Evolutionary conservation across 768 basidiomycete genomes (phyloP), one percentile per base, ranked within the genome.

Genomic region (Suillus placidus): DNA sequence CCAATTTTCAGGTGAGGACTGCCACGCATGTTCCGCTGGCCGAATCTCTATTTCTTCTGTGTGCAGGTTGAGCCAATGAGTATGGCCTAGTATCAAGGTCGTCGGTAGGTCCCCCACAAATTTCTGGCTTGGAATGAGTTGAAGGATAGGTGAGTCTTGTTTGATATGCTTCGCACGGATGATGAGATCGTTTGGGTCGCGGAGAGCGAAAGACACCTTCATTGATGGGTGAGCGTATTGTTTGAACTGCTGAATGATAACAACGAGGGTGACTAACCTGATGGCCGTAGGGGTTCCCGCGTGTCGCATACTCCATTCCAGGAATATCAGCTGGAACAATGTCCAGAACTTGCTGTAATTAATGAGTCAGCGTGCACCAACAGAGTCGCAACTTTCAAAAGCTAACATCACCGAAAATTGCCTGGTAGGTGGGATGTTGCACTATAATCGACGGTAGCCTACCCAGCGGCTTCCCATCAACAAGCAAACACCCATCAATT

Each of bases 11-110:
- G 64, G 10, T 0, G 74, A 76, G 8, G 49, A 14, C 43, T 68
- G 32, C 78, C 79, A 79, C 4, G 69, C 47, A 42, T 26, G 60
- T 5, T 72, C 64, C 1, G 68, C 67, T n/a, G 75, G 75, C 1
- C 77, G 74, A 10, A 79, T 69, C 45, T 78, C 78, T 18, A 79
- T 63, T 40, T 57, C 14, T 6, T 63, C 56, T 0, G 67, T 69
- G 12, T 65, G 52, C 5, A 76, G 60, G 26, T 79, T 68, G 34
- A 79, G 55, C 78, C 78, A 80, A 57, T 77, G 79, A 43, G 47
- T 69, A 40, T 75, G 68, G 2, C 51, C 66, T n/a, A 64, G 38
- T 2, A 80, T 66, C 30, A 79, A 47, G 0, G 70, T 65, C 0
- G 12, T 54, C 0, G 78, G 78, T 9, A 79, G 16, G 61, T 80